Percentiles rank a stretch among this genome's conserved stretches.
Conservation (phyloP, 208 protist species). For the Acanthamoeba lenticulata region DNA sequence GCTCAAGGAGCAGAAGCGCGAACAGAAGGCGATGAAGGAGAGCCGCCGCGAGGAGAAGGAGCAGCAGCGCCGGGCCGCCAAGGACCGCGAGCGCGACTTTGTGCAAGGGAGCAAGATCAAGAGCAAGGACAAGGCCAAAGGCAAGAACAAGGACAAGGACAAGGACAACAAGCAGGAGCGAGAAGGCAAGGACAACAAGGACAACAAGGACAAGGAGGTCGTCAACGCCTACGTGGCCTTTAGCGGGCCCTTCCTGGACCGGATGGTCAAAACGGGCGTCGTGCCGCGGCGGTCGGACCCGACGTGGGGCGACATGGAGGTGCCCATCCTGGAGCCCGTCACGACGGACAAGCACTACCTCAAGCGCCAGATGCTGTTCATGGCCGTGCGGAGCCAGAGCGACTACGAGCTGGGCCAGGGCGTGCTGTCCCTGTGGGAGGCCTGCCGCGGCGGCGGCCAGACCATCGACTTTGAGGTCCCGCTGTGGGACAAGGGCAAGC, state of each 20-base stretch:
- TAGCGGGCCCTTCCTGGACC: neutral
- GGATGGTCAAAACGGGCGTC: slow-evolving; percentile 25
- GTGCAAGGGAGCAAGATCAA: no score
- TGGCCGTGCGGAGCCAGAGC: slow-evolving; percentile 36
- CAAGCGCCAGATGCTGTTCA: slow-evolving; percentile 46
- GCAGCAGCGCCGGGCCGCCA: neutral
- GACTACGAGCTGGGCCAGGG: slow-evolving; percentile 64
- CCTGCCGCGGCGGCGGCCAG: neutral
- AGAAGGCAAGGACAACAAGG: neutral
- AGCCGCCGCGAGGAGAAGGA: neutral
- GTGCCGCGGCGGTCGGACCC: neutral
- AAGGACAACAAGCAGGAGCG: neutral
- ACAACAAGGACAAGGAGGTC: slow-evolving; percentile 65
- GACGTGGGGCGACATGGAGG: slow-evolving; percentile 26
- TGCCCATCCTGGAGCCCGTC: slow-evolving; percentile 22
- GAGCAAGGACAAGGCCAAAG: neutral
- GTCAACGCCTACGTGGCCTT: slow-evolving; percentile 29
- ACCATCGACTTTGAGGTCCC: slow-evolving; percentile 24
- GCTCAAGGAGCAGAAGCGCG: slow-evolving; percentile 13
- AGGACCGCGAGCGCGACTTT: no score
- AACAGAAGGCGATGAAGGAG: neutral
- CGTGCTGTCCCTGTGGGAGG: slow-evolving; percentile 40
- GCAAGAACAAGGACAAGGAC: neutral
- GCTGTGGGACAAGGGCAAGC: slow-evolving; percentile 46
- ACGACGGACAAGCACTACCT: neutral